phyloP scores from a whole-genome alignment of 1,284 basidiomycete genomes.

The Cryptococcus jaspeensis region DNA sequence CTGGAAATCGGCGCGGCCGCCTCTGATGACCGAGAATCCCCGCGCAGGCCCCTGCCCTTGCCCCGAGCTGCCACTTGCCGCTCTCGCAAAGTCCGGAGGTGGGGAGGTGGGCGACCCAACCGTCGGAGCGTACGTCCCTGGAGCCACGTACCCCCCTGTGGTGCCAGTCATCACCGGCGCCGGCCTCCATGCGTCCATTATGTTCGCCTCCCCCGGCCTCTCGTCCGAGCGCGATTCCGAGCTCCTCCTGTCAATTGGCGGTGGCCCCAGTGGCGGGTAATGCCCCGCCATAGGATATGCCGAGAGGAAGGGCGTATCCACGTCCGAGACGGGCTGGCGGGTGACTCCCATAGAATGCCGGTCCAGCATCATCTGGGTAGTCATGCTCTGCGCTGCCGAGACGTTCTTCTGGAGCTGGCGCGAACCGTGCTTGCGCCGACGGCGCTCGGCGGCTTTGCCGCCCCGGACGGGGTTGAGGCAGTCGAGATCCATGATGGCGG shows the following conservation, averaged over 20 bases:
- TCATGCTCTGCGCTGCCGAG: conserved; percentile 43
- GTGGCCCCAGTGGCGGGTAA: conserved; percentile 30
- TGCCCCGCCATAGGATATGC: conserved; percentile 1
- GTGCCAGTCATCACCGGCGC: conserved; percentile 1
- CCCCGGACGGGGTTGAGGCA: conserved; percentile 68
- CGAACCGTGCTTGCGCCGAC: conserved; percentile 46
- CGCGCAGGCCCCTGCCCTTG: conserved; percentile 15
- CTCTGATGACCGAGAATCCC: conserved; percentile 46
- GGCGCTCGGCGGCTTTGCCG: conserved; percentile 61
- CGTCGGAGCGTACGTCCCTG: conserved; percentile 20
- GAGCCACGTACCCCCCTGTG: conserved; percentile 20
- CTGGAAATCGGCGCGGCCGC: conserved; percentile 39
- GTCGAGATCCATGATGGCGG: conserved; percentile 57
- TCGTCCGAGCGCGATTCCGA: conserved; percentile 33
- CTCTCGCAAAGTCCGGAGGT: not conserved
- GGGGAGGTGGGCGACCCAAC: conserved; percentile 14
- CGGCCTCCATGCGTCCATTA: conserved; percentile 43
- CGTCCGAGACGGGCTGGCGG: conserved; percentile 22
- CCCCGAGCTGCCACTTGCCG: not conserved
- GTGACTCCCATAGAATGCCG: conserved; percentile 44
- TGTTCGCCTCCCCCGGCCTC: conserved; percentile 22
- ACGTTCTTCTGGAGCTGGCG: conserved; percentile 44
- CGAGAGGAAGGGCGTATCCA: conserved; percentile 19
- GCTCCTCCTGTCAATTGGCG: conserved; percentile 26
- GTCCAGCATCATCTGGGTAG: conserved; percentile 52